Evolutionary conservation across 352 stramenopile species (phyloP).

Genomic region (Phytophthora fragariae): DNA sequence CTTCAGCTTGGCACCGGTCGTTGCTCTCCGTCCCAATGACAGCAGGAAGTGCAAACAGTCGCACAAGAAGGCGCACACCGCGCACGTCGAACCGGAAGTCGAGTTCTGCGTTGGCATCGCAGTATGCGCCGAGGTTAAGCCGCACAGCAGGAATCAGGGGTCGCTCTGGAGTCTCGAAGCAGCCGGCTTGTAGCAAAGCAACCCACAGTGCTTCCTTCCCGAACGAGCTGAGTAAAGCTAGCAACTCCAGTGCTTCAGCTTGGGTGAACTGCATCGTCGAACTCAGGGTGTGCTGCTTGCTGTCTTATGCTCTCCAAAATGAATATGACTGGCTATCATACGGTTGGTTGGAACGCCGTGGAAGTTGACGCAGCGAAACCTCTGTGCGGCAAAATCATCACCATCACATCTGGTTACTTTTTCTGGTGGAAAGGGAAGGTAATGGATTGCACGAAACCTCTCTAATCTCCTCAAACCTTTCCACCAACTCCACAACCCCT

Average conservation of each 20-base stretch:
- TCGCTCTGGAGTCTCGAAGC: neutral
- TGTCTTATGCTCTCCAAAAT: neutral
- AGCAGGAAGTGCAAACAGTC: slow-evolving; percentile 5
- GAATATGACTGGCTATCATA: neutral
- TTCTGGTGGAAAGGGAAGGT: neutral
- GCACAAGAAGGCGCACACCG: neutral
- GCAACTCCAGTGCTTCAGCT: neutral
- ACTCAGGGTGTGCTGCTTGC: neutral
- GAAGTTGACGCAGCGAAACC: neutral
- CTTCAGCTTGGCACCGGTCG: neutral
- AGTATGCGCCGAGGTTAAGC: neutral
- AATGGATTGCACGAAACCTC: neutral
- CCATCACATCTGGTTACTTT: neutral
- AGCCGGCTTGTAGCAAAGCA: neutral
- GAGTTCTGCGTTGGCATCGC: slow-evolving; percentile 3
- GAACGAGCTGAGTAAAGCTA: neutral
- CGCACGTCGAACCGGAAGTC: slow-evolving; percentile 12
- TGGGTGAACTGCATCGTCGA: neutral
- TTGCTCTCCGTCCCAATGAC: neutral
- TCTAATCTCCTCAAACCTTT: neutral
- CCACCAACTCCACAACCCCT: too few species aligned
- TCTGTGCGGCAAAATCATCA: neutral
- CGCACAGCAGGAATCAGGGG: neutral
- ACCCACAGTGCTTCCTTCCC: neutral
- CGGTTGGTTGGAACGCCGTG: neutral